Evolutionary conservation across 257 asterid species (phyloP), one percentile per base, ranked within the genome.

Genomic region (Fraxinus americana): DNA sequence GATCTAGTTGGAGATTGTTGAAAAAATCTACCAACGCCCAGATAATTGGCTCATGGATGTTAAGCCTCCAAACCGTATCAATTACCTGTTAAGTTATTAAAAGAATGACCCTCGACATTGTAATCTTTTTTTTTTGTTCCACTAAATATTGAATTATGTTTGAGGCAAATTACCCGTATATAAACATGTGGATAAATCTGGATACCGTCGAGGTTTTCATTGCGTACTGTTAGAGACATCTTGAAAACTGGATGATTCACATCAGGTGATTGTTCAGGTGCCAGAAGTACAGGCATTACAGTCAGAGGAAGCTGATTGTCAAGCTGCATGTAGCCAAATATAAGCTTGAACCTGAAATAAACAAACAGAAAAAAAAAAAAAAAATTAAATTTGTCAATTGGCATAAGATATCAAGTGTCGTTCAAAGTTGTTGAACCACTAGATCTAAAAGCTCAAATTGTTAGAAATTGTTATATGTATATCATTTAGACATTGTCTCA

Each of bases 241-340:
- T 95, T 95, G 83, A 95, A 89, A 73, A 93, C 99, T 59, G 98
- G 97, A 89, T 92, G 92, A 68, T 88, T 87, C 80, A 86, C 83
- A 86, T 93, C 98, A 75, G 91, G 87, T 65, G 84, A 78, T 75
- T 89, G 96, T 78, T 95, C 97, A 71, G 99, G 99, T 75, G 96
- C 99, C 79, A 95, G 90, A 80, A 95, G 87, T 59, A 95, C 97
- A 13, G 99, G 99, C 98, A 95, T 92, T 79, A 87, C 82, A 43
- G 99, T 86, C 85, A 95, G 88, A 75, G 98, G 97, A 39, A 95
- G 96, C 87, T 95, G 99, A 85, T 95, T 95, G 88, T 95, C 99
- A 66, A 95, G 87, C 88, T 95, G 99, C 86, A 95, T 79, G 88
- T 91, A 88, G 54, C 97, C 99, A 63, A 95, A 79, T 79, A 93